Conservation (phyloP, 352 stramenopile species). For the Pythium dissotocum region DNA sequence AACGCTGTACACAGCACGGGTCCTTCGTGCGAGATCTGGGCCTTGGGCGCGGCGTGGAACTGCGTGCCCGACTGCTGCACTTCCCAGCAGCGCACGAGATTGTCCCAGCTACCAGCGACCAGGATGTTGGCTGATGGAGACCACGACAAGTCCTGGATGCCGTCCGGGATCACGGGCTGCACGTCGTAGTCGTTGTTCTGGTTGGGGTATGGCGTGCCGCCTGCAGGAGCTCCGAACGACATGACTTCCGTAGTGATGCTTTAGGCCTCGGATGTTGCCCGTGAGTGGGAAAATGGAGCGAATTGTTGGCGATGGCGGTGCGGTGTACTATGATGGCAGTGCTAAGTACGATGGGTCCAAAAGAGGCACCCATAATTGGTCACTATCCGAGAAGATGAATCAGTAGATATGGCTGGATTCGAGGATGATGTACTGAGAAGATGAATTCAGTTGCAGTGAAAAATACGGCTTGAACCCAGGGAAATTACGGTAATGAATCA, state of each 20-base stretch:
- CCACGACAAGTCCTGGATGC: conserved; percentile 79
- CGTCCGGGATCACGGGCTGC: conserved; percentile 59
- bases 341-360: conserved; percentile 18
- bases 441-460: no score
- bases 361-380: neutral
- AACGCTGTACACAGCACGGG: conserved; percentile 93
- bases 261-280: neutral
- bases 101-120: conserved; percentile 82
- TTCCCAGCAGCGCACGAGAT: conserved; percentile 83
- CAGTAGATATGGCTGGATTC: neutral
- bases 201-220: conserved; percentile 58
- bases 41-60: conserved; percentile 78
- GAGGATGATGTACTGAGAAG: neutral
- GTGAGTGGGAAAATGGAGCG: conserved; percentile 14
- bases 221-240: conserved; percentile 32
- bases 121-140: conserved; percentile 74
- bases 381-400: neutral
- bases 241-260: conserved; percentile 1
- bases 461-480: neutral
- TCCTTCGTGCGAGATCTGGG: conserved; percentile 86
- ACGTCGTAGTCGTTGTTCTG: conserved; percentile 82
- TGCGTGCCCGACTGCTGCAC: conserved; percentile 69
- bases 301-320: conserved; percentile 7
- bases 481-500: neutral
- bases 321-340: neutral